Evolutionary conservation across 441 rosid species (phyloP).

Genomic region (Erysimum cheiri): DNA sequence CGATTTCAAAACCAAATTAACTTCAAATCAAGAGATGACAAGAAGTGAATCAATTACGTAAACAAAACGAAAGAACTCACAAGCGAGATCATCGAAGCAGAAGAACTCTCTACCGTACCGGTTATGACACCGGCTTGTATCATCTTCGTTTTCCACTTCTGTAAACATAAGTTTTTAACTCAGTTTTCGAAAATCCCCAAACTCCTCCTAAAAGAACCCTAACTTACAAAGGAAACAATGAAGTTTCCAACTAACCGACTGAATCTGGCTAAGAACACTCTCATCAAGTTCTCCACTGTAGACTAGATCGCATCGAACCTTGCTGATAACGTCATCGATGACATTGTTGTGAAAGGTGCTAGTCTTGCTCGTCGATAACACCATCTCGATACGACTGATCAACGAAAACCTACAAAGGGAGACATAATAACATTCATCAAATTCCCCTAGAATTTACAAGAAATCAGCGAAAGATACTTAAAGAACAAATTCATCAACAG

Average conservation of each 20-base stretch:
- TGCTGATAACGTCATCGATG: conserved; percentile 30
- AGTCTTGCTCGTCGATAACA: not conserved
- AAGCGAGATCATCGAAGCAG: conserved; percentile 1
- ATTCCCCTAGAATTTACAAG: too few species aligned
- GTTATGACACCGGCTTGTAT: conserved; percentile 28
- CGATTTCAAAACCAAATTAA: conserved; percentile 9
- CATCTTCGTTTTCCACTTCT: conserved; percentile 38
- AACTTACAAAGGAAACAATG: not conserved
- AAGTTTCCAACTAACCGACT: conserved; percentile 30
- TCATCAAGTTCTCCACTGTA: conserved; percentile 28
- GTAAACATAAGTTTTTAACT: not conserved
- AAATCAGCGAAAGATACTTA: too few species aligned
- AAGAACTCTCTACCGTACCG: not conserved
- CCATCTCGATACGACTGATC: not conserved
- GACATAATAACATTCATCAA: not conserved
- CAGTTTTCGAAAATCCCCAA: conserved; percentile 13
- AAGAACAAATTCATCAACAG: too few species aligned
- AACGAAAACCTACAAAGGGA: not conserved
- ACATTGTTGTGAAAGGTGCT: not conserved
- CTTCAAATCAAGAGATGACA: not conserved
- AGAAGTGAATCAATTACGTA: not conserved
- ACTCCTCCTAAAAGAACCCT: conserved; percentile 13
- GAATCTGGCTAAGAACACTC: conserved; percentile 23
- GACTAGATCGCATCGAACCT: conserved; percentile 9
- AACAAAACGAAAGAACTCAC: not conserved